These are phyloP conservation scores for Fagus crenata DNA, from an alignment of 306 rosid genomes.

Conservation along the genomic window DNA sequence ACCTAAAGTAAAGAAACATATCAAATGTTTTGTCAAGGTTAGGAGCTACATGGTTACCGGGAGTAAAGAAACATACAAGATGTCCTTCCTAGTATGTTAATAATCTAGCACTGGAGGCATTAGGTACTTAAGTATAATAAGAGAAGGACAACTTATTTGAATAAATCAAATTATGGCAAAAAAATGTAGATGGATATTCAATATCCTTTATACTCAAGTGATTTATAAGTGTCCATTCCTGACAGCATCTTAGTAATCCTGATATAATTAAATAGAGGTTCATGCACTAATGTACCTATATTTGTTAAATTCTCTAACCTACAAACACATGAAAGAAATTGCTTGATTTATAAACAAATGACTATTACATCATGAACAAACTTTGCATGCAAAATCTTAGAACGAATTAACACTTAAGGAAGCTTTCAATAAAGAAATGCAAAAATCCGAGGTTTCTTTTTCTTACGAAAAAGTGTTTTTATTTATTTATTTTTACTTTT, in stretches of 20 bases:
- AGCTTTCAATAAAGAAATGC: background rate
- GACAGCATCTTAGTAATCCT: slow-evolving; percentile 5
- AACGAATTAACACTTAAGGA: background rate
- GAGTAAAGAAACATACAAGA: slow-evolving; percentile 28
- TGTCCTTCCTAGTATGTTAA: slow-evolving; percentile 1
- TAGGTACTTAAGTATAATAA: background rate
- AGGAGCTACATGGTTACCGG: slow-evolving; percentile 1
- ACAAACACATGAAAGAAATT: slow-evolving; percentile 4
- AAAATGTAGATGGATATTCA: too few species aligned
- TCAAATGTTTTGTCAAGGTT: slow-evolving; percentile 1
- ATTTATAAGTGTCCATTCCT: background rate
- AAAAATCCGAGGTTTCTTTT: background rate
- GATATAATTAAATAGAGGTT: slow-evolving; percentile 2
- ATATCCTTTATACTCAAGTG: background rate
- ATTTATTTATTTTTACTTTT: too few species aligned
- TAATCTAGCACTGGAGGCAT: slow-evolving; percentile 1
- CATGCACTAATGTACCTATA: background rate
- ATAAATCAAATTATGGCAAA: background rate
- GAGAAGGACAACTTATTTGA: background rate
- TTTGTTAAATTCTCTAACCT: background rate
- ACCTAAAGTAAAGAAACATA: slow-evolving; percentile 36
- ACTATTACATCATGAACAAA: background rate
- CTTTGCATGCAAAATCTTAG: background rate
- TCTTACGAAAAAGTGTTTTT: background rate
- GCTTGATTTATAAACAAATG: background rate